Base-by-base conservation (phyloP, 257 asterid species). In the Fraxinus americana region DNA sequence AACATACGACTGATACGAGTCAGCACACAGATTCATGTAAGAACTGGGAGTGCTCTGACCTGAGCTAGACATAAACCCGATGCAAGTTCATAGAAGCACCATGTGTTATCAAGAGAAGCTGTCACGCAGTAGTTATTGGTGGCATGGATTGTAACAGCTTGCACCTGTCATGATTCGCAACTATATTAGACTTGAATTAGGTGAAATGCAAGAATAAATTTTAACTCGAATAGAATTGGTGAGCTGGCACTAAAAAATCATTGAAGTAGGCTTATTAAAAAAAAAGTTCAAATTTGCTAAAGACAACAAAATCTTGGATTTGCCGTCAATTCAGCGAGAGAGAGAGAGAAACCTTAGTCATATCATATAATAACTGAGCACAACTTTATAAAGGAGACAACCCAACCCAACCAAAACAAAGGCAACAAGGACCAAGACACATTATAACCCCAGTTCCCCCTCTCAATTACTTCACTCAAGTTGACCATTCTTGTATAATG, bases 31-130 rank as follows among this genome's bases (percentile, higher is more conserved):
- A 65, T 59, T 72, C 76, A 70, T 19, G 67, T 25, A 59, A 78
- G 74, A 63, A 74, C 54, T 78, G 79, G 74, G 50, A 39, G 68
- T 65, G 65, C 52, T 29, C 17, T 21, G 74, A 96, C 99, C 98
- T 93, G 98, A 76, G 97, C 70, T 65, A 96, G 97, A 90, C 99
- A 96, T 92, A 85, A 89, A 74, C 99, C 99, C 71, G 98, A 87
- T 78, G 89, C 79, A 82, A 96, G 94, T 2, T 92, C 98, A 78
- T 93, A 96, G 82, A 96, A 96, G 89, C 99, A 96, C 99, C 99
- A 96, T 12, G 98, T 84, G 79, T 81, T 88, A 86, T 96, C 99
- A 80, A 93, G 96, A 67, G 99, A 96, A 83, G 98, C 99, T 30
- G 97, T 90, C 75, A 92, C 99, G 39, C 94, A 92, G 77, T 96